These are phyloP conservation scores for Leishmania gerbilli DNA, from an alignment of 208 protist genomes.

Conservation along the genomic window DNA sequence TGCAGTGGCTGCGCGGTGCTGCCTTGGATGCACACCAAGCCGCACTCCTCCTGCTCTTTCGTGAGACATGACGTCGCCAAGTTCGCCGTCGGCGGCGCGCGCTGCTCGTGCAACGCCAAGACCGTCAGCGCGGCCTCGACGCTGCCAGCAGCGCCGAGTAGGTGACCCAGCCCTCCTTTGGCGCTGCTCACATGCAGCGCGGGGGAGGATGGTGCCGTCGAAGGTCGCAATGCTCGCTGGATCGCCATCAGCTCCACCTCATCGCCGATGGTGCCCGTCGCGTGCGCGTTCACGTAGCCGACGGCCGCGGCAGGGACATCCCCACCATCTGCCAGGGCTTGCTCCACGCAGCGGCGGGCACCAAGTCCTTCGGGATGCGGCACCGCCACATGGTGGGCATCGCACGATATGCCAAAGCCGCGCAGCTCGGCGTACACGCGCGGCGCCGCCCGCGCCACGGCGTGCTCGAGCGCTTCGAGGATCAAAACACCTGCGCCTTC, in stretches of 20 bases:
- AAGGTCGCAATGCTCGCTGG: constrained; percentile 23
- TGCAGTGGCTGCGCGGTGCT: constrained; percentile 12
- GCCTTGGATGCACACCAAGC: constrained; percentile 27
- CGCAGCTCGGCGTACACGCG: constrained; percentile 91
- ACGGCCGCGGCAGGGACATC: constrained; percentile 52
- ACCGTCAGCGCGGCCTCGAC: constrained; percentile 93
- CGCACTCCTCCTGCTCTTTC: constrained; percentile 16
- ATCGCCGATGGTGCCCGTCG: constrained; percentile 97
- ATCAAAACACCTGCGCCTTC: constrained; percentile 96
- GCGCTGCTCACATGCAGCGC: constrained; percentile 76
- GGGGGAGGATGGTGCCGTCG: constrained; percentile 6
- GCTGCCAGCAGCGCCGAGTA: constrained; percentile 97
- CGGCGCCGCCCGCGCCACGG: constrained; percentile 54
- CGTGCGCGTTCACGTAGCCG: constrained; percentile 97
- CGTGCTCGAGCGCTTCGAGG: constrained; percentile 93
- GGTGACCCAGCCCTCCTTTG: constrained; percentile 96
- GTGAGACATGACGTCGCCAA: constrained; percentile 54
- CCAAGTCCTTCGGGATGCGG: constrained; percentile 91
- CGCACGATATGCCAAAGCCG: constrained; percentile 88
- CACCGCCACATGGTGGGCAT: constrained; percentile 96
- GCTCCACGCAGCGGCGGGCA: constrained; percentile 77
- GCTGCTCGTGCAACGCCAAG: constrained; percentile 66
- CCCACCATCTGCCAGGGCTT: constrained; percentile 77
- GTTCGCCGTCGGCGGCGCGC: constrained; percentile 94
- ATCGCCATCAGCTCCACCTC: constrained; percentile 83